Evolutionary conservation across 106 monocot species (phyloP).

Genomic region (Dendrobium chrysotoxum): DNA sequence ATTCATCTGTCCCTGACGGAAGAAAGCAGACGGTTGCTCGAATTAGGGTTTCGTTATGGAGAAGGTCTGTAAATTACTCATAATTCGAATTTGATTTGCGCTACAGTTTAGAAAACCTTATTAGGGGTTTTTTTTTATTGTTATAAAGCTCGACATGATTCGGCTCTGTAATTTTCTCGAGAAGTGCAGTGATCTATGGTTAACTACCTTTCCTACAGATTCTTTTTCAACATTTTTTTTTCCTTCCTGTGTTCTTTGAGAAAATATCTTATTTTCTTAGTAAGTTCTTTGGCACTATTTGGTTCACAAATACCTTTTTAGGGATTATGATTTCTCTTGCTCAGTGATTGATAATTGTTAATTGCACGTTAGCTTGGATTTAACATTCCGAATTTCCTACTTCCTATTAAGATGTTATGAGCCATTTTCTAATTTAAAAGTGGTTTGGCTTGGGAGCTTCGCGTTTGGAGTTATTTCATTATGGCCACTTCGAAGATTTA

Average conservation of each 20-base stretch:
- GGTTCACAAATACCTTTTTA: neutral
- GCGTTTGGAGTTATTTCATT: neutral
- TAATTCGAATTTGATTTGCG: neutral
- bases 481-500: neutral
- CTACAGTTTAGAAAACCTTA: neutral
- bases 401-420: neutral
- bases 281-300: neutral
- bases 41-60: constrained; percentile 1
- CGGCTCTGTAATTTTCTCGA: neutral
- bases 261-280: neutral
- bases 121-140: neutral
- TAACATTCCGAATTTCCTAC: neutral
- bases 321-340: neutral
- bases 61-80: neutral
- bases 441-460: neutral
- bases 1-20: neutral
- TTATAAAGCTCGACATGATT: neutral
- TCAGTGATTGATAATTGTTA: neutral
- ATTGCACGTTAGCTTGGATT: neutral
- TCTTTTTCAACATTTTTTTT: neutral
- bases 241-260: neutral
- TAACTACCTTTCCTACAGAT: neutral
- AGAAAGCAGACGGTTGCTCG: neutral
- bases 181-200: neutral
- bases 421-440: neutral